Evolutionary conservation across 768 basidiomycete species (phyloP), one percentile per base, ranked within the genome.

Genomic region (Cystobasidiopsis lactophilus): DNA sequence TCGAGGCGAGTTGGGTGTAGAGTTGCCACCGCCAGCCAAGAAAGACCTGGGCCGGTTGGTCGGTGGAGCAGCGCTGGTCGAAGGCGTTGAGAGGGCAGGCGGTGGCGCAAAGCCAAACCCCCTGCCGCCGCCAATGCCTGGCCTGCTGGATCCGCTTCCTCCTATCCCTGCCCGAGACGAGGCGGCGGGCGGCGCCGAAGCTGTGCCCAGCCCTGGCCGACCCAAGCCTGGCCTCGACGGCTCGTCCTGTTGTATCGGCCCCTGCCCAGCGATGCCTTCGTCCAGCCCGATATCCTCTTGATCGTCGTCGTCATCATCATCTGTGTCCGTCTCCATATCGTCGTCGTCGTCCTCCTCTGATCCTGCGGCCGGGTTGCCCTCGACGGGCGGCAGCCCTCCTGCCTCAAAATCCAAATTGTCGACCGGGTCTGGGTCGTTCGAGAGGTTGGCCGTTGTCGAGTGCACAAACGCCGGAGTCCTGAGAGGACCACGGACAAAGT

Each of bases 261-360:
- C n/a, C n/a, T n/a, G n/a, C n/a, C n/a, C n/a, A n/a, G n/a, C n/a
- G n/a, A n/a, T n/a, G n/a, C n/a, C n/a, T n/a, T n/a, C n/a, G n/a
- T n/a, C n/a, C n/a, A n/a, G n/a, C n/a, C n/a, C n/a, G n/a, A n/a
- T n/a, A n/a, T n/a, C n/a, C n/a, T n/a, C n/a, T n/a, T n/a, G n/a
- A n/a, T n/a, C n/a, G n/a, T n/a, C n/a, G n/a, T n/a, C n/a, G n/a
- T n/a, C n/a, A n/a, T n/a, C n/a, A n/a, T n/a, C n/a, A n/a, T n/a
- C n/a, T n/a, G n/a, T n/a, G n/a, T n/a, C n/a, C n/a, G n/a, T n/a
- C n/a, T n/a, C n/a, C n/a, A n/a, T n/a, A n/a, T n/a, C n/a, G n/a
- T n/a, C n/a, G n/a, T n/a, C n/a, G n/a, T n/a, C n/a, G n/a, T n/a
- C 74, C 31, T 72, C 66, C 62, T 71, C 72, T 61, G 71, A 72